Evolutionary conservation across 257 asterid species (phyloP), one percentile per base, ranked within the genome.

Genomic region (Agastache rugosa): DNA sequence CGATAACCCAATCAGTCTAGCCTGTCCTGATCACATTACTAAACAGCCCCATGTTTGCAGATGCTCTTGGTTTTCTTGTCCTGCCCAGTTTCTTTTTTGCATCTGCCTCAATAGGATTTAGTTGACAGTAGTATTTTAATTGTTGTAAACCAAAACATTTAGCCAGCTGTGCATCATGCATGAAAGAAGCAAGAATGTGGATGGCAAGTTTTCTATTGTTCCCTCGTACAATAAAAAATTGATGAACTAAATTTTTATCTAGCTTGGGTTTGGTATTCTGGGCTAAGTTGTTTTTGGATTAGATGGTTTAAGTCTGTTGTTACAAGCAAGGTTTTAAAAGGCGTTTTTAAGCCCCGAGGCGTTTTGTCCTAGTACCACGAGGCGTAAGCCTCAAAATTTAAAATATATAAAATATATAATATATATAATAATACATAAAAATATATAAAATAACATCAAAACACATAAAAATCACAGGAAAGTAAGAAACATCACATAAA

Each of bases 221-320:
- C 5, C 51, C 60, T 0, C 23, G 22, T 63, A 34, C 31, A 63
- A 45, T 22, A 5, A 29, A 20, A 20, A 45, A 5, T 56, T 35
- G 12, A 15, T 55, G 19, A 48, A 62, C 60, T n/a, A 27, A 48
- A n/a, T 16, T 73, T 29, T 67, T 19, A 54, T 78, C 23, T 67
- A 45, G 58, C 67, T 31, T 64, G 41, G 56, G 35, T 73, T 63
- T 72, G 51, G 50, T 22, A 58, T 68, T 50, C 20, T 53, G 35
- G 51, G 41, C 59, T 48, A 31, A 47, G 34, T 71, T 50, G 20
- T 63, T 20, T 16, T 11, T 5, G 17, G 25, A 61, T 35, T 22
- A 25, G 41, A 56, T 74, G 54, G 66, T n/a, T 47, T 34, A 19
- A 59, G 39, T 58, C 25, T 63, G 47, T 37, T 81, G 65, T 51